Evolutionary conservation across 202 grass and related monocot species (phyloP).

Genomic region (Digitaria exilis): DNA sequence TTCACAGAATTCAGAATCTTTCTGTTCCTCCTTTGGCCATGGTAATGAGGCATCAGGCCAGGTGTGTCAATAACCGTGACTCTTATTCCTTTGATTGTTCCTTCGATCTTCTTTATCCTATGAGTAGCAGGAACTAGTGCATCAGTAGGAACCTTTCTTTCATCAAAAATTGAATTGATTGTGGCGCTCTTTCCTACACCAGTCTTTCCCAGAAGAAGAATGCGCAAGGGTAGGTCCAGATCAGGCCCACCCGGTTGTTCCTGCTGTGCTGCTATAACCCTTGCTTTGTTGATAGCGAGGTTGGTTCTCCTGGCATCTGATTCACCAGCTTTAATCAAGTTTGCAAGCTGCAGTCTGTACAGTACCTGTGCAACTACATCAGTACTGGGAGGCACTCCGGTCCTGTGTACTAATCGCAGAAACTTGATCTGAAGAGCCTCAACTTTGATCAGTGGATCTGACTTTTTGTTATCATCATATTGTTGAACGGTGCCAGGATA

Average conservation of each 20-base stretch:
- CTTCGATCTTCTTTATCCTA: constrained; percentile 64
- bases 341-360: constrained; percentile 87
- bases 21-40: constrained; percentile 61
- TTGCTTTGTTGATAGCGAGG: constrained; percentile 68
- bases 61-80: constrained; percentile 91
- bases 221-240: constrained; percentile 71
- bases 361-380: constrained; percentile 75
- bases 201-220: constrained; percentile 90
- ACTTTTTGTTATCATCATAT: constrained; percentile 37
- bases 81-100: constrained; percentile 76
- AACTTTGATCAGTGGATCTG: constrained; percentile 70
- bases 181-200: constrained; percentile 92
- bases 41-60: constrained; percentile 62
- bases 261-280: constrained; percentile 65
- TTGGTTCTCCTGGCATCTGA: constrained; percentile 65
- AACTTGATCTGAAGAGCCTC: constrained; percentile 86
- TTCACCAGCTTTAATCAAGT: constrained; percentile 77
- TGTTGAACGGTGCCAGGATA: constrained; percentile 33
- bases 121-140: constrained; percentile 67
- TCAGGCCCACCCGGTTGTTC: constrained; percentile 54
- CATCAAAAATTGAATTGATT: constrained; percentile 89
- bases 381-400: constrained; percentile 64
- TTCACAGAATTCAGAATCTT: constrained; percentile 72
- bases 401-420: constrained; percentile 71
- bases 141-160: constrained; percentile 57